Base-by-base conservation (phyloP, 225 moss, liverwort and hornwort species). In the Pseudisothecium myosuroides region DNA sequence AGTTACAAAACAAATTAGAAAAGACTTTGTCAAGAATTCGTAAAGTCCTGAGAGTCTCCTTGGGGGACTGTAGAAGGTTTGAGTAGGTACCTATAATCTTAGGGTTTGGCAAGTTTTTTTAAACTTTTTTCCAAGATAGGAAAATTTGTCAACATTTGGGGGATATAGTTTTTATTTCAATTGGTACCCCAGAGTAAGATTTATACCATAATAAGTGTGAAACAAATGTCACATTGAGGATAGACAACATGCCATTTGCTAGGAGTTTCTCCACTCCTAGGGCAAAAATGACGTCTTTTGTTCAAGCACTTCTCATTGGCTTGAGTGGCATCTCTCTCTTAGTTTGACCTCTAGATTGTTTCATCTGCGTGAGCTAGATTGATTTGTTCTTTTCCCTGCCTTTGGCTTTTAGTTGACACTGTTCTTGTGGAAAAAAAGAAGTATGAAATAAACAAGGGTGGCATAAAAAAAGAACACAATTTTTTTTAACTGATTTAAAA, bases 11-110 rank as follows among this genome's bases (percentile, higher is more conserved):
- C 6, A 29, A 45, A 73, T 45, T 29, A 28, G 4, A 45, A 45
- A 45, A 29, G 29, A 73, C 3, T 41, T 3, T 7, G 2, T 68
- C 12, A 12, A 52, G 12, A 52, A 21, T 7, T 4, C 21, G 11
- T 36, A 37, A 11, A 67, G 12, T n/a, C 2, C 22, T 7, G 37
- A 37, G 0, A 21, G 4, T n/a, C 1, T 1, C 21, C 0, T 67
- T 2, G 0, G 0, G 1, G 2, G 22, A 11, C 12, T 12, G 1
- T 39, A n/a, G 7, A 12, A 22, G 67, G 12, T 7, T 67, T 0
- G 1, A 23, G 22, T 22, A 13, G 22, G 7, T 22, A 68, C 4
- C 7, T 22, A 22, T 39, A 7, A 23, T 39, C 13, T 68, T 8
- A n/a, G 4, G n/a, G 13, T 22, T 22, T 39, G 7, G 1, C 7